Evolutionary conservation across 1,284 basidiomycete species (phyloP), one percentile per base, ranked within the genome.

Genomic region (Austroboletus niveus): DNA sequence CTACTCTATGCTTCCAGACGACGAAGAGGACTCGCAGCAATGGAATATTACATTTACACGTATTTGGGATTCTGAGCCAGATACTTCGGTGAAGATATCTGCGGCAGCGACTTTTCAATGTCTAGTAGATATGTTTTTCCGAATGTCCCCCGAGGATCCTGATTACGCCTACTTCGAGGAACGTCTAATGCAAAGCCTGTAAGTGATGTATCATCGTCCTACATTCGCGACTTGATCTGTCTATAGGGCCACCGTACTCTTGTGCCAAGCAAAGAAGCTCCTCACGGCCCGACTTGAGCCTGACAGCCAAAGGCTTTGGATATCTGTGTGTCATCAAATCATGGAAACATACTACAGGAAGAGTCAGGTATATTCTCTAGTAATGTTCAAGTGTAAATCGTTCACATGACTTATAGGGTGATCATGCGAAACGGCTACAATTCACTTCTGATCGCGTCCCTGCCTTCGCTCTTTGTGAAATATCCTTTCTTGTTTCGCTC

Each of bases 401-500:
- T 57, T 36, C 57, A 61, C 35, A 38, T 40, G 20, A n/a, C 35
- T 7, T 46, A 43, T 52, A 81, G 77, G 61, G 69, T 44, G 65
- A 72, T n/a, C 73, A 76, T 52, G 69, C 80, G 32, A 75, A 69
- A 52, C 69, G 69, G 0, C 63, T 81, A 32, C 83, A 85, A 58
- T 63, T 73, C 10, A 73, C 78, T 42, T 59, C 73, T 5, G 70
- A 71, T 11, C 82, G 85, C 38, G 69, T 82, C 3, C 75, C 84
- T 2, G 81, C 84, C 2, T 81, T 91, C 55, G 76, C 78, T 4
- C 63, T 90, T 15, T 75, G 79, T 2, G 89, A 92, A 67, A 82
- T 90, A 24, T 80, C 85, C 0, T 82, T 88, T 56, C 74, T 89
- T 3, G 81, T 88, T 10, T 78, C 82, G 1, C 69, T 92, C 49